Evolutionary conservation across 2,329 filamentous ascomycete species (phyloP).

Genomic region (Graphiopsis chlorocephala): DNA sequence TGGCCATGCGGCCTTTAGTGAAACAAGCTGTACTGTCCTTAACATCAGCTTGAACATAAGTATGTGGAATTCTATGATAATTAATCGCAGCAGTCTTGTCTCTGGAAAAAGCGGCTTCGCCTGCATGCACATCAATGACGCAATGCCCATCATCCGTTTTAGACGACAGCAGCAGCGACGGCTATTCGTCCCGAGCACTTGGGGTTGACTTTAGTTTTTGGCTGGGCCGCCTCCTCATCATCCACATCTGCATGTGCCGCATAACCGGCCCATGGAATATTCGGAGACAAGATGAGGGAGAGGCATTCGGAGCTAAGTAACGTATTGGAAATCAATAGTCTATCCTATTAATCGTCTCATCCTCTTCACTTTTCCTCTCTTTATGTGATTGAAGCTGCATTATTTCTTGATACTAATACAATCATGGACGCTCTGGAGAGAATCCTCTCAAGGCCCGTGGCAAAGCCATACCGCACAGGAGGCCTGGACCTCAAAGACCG

Average conservation of each 20-base stretch:
- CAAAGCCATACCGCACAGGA: constrained; percentile 52
- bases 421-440: constrained; percentile 44
- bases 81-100: background rate
- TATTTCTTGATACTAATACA: background rate
- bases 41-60: background rate
- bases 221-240: background rate
- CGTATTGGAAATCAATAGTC: background rate
- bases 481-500: constrained; percentile 37
- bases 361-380: background rate
- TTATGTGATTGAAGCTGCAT: background rate
- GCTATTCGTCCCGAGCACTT: background rate
- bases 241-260: constrained; percentile 3
- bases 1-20: background rate
- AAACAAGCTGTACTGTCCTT: background rate
- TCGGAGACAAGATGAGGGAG: background rate
- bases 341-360: background rate
- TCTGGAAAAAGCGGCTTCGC: background rate
- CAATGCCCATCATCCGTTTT: background rate
- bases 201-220: background rate
- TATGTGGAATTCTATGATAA: background rate
- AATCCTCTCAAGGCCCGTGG: constrained; percentile 50
- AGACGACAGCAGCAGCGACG: background rate
- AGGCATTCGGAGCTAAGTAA: background rate
- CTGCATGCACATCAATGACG: background rate
- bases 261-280: background rate